Evolutionary conservation across 305 asterid species (phyloP), one percentile per base, ranked within the genome.

Genomic region (Petunia hybrid): DNA sequence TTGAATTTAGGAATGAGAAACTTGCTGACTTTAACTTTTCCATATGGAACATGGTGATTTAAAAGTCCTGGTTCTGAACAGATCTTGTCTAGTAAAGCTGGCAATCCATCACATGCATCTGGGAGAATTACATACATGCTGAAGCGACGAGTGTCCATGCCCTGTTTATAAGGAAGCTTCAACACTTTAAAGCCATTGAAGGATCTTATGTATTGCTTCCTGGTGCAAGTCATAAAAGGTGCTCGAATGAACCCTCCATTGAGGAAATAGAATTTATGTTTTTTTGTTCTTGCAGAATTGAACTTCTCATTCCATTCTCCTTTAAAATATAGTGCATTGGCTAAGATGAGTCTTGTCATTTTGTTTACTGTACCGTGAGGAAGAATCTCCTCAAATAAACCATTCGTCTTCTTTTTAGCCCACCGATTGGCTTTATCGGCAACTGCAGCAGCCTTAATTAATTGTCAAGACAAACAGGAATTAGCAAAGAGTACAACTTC

Each of bases 111-210:
- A 59, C 80, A 91, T 71, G 93, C 90, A 73, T 93, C 92, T 0
- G 98, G 97, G 68, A 91, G 97, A 63, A 87, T 89, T 84, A 91
- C 77, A 68, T 91, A 91, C 97, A 94, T 90, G 16, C 94, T 85
- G 87, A 92, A 92, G 57, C 81, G 84, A 4, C 98, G 97, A 74
- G 85, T 86, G 67, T 94, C 98, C 51, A 86, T 86, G 1, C 98
- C 98, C 83, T 89, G 91, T 75, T 87, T 80, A 78, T 94, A 94
- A 0, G 92, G 90, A 48, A 94, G 89, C 6, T 92, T 80, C 82
- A 91, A 57, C 35, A 93, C 97, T 84, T 91, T 92, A 48, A 94
- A 92, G 57, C 86, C 94, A 48, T 91, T 91, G 38, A 79, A 91
- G 76, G 85, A 86, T 13, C 84, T 70, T 4, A 88, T 16, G 14